Conservation (phyloP, 108 stramenopile genomes). For the Schizochytrium sp. region DNA sequence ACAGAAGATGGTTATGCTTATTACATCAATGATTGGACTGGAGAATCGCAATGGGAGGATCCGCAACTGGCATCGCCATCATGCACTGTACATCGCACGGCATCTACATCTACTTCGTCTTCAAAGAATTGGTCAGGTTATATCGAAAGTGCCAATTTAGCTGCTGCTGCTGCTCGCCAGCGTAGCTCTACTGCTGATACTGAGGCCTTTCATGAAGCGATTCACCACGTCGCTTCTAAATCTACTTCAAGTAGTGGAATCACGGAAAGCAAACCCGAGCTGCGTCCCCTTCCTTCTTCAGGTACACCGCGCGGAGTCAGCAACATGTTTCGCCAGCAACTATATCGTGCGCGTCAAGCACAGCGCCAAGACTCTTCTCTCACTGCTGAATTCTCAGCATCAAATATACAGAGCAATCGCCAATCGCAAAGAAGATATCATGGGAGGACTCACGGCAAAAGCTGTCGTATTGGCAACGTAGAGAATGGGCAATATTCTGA, state of each 20-base stretch:
- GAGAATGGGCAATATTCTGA: not conserved
- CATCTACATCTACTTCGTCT: not conserved
- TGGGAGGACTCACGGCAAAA: not conserved
- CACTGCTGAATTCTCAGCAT: not conserved
- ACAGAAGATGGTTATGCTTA: conserved; percentile 51
- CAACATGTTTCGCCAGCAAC: too few species aligned
- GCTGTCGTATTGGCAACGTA: not conserved
- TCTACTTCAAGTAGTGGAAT: too few species aligned
- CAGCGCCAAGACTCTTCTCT: not conserved
- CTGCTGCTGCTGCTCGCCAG: conserved; percentile 10
- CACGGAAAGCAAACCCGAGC: too few species aligned
- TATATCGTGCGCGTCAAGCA: not conserved
- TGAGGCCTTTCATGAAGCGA: not conserved
- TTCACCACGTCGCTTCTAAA: not conserved
- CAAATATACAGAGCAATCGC: not conserved
- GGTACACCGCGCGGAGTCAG: too few species aligned
- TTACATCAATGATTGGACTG: conserved; percentile 26
- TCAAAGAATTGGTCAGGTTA: not conserved
- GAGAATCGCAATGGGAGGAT: conserved; percentile 54
- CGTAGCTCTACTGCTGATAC: not conserved
- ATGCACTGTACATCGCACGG: not conserved
- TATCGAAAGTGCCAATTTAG: not conserved
- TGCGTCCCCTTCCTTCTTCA: too few species aligned
- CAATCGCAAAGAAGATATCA: too few species aligned
- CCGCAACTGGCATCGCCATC: not conserved